Evolutionary conservation across 495 filamentous ascomycete genomes (phyloP).

Genomic region (Aspergillus asperescens): DNA sequence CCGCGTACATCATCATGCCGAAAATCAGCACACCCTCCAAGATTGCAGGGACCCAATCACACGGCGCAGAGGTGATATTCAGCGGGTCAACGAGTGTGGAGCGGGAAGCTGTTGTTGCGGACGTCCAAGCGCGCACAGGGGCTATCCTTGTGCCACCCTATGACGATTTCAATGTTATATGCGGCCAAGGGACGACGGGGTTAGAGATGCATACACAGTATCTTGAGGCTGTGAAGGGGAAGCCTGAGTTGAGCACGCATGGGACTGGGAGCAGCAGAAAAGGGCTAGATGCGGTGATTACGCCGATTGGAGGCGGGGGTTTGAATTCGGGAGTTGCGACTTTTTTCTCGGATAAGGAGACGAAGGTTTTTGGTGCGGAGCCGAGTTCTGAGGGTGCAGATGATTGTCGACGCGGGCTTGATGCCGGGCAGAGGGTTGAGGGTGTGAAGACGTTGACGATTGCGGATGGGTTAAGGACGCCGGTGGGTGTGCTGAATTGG

Average conservation of each 20-base stretch:
- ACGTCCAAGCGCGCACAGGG: slow-evolving; percentile 62
- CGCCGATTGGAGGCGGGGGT: slow-evolving; percentile 84
- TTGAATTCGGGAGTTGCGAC: slow-evolving; percentile 80
- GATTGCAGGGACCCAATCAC: slow-evolving; percentile 70
- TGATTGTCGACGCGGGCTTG: slow-evolving; percentile 67
- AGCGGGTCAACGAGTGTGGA: slow-evolving; percentile 74
- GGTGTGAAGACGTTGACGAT: slow-evolving; percentile 73
- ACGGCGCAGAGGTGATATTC: slow-evolving; percentile 77
- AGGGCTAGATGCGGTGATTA: slow-evolving; percentile 70
- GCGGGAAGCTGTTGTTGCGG: slow-evolving; percentile 67
- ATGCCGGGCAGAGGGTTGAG: slow-evolving; percentile 54
- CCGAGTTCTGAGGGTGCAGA: slow-evolving; percentile 80
- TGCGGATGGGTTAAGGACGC: slow-evolving; percentile 85
- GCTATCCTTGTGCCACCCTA: slow-evolving; percentile 83
- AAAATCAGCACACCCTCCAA: slow-evolving; percentile 74
- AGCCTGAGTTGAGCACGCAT: slow-evolving; percentile 20
- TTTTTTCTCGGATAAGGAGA: slow-evolving; percentile 60
- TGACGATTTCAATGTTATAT: slow-evolving; percentile 83
- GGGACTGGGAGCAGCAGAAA: not conserved
- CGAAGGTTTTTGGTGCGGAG: slow-evolving; percentile 83
- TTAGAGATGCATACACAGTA: slow-evolving; percentile 78
- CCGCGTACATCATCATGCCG: slow-evolving; percentile 89
- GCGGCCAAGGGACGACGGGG: slow-evolving; percentile 84
- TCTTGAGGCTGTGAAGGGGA: slow-evolving; percentile 38
- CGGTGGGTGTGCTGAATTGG: slow-evolving; percentile 76